Evolutionary conservation across 2,329 filamentous ascomycete genomes (phyloP).

Genomic region (Diaporthe longicolla): DNA sequence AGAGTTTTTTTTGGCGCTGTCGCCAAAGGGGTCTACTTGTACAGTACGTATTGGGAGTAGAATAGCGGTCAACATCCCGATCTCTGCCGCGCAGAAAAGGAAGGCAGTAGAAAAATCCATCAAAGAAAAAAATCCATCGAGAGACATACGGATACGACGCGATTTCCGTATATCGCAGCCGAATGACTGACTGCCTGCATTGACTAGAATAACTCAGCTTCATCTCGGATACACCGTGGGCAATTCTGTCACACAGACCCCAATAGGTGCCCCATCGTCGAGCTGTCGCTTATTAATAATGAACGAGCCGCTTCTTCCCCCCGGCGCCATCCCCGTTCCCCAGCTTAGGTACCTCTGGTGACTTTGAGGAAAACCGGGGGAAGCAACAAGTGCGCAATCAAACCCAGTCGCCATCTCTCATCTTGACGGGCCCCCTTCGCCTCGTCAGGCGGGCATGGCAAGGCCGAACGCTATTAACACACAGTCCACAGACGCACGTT

Average conservation of each 20-base stretch:
- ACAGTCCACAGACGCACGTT: constrained; percentile 19
- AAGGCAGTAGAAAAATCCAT: too few relatives aligned
- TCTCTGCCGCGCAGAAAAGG: background rate
- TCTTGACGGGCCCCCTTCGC: background rate
- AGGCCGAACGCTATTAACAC: constrained; percentile 8
- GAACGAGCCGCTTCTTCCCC: constrained; percentile 21
- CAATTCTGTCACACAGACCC: constrained; percentile 14
- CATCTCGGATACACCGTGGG: constrained; percentile 34
- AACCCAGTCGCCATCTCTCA: constrained; percentile 8
- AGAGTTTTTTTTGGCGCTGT: too few relatives aligned
- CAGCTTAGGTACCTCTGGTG: constrained; percentile 29
- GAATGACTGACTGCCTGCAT: background rate
- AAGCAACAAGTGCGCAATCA: constrained; percentile 28
- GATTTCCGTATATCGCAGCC: background rate
- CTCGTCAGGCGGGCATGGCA: constrained; percentile 11
- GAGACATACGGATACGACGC: background rate
- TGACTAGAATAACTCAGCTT: constrained; percentile 28
- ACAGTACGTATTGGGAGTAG: background rate
- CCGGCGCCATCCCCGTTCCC: constrained; percentile 25
- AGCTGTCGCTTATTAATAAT: constrained; percentile 35
- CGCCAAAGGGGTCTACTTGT: too few relatives aligned
- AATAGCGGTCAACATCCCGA: background rate
- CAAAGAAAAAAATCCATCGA: too few relatives aligned
- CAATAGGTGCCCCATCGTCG: background rate
- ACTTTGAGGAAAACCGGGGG: constrained; percentile 19